A percentile compares a stretch with the other conserved stretches of the same genome.
Evolutionary conservation across 208 protist genomes (phyloP).

Genomic region (Paratrypanosoma confusum): DNA sequence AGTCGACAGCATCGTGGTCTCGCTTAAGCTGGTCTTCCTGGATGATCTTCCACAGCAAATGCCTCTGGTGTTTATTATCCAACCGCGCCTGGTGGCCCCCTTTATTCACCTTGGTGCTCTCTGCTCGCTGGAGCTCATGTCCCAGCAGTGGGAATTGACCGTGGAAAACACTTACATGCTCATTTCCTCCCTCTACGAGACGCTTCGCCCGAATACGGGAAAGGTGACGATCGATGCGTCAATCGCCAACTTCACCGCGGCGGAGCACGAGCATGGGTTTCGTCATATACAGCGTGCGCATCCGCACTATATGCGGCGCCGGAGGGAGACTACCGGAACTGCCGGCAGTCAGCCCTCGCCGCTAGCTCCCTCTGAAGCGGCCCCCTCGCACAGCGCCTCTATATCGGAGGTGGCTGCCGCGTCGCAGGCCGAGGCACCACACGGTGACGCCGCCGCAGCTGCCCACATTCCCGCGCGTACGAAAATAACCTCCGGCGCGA

Average conservation of each 20-base stretch:
- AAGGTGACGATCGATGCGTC: neutral
- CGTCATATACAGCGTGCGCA: slow-evolving; percentile 51
- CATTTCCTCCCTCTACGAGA: slow-evolving; percentile 46
- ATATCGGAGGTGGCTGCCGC: neutral
- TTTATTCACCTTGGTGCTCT: slow-evolving; percentile 79
- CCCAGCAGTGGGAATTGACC: slow-evolving; percentile 54
- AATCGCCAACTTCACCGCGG: slow-evolving; percentile 34
- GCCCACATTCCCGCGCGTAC: too few relatives aligned
- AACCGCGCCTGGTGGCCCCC: slow-evolving; percentile 52
- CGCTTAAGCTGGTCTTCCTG: too few relatives aligned
- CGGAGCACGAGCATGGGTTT: slow-evolving; percentile 60
- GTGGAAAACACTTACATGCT: slow-evolving; percentile 35
- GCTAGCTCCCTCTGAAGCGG: neutral
- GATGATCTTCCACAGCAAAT: slow-evolving; percentile 28
- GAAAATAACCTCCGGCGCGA: too few relatives aligned
- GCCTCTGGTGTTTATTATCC: slow-evolving; percentile 70
- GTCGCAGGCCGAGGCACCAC: neutral
- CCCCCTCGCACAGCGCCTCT: neutral
- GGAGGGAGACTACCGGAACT: neutral
- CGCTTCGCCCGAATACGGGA: slow-evolving; percentile 30
- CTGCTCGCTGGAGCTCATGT: slow-evolving; percentile 80
- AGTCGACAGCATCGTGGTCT: too few relatives aligned
- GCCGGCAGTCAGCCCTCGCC: too few relatives aligned
- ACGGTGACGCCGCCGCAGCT: neutral
- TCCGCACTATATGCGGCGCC: slow-evolving; percentile 18